Conservation (phyloP, 176 grass and related monocot genomes). For the Cenchrus americanus region DNA sequence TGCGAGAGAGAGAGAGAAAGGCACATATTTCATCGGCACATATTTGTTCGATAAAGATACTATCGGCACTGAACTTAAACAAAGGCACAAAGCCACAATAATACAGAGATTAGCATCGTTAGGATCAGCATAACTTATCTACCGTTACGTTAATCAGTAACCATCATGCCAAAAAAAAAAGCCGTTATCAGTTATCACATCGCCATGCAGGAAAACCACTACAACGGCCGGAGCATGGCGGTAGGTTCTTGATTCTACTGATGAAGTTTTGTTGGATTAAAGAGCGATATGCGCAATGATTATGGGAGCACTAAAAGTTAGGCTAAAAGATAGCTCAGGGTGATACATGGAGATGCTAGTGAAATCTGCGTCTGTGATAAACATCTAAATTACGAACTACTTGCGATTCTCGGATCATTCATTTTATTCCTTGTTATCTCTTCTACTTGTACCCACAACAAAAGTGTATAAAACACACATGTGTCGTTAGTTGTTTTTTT, state of each 20-base stretch:
- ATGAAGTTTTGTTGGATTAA: not conserved
- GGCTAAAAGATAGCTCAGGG: constrained; percentile 15
- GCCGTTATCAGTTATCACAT: not conserved
- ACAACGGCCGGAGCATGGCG: not conserved
- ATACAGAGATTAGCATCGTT: not conserved
- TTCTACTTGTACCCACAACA: not conserved
- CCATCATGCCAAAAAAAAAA: not conserved
- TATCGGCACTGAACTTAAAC: not conserved
- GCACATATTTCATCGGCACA: too few species aligned
- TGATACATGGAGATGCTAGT: not conserved
- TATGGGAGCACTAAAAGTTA: constrained; percentile 28
- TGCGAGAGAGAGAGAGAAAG: too few species aligned
- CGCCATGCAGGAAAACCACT: constrained; percentile 23
- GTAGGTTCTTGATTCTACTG: not conserved
- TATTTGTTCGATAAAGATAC: not conserved
- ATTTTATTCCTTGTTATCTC: not conserved
- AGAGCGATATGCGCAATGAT: constrained; percentile 24
- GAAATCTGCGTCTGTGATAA: not conserved
- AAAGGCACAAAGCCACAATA: not conserved
- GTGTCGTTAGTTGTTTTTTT: not conserved
- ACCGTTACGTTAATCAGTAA: not conserved
- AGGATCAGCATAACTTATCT: not conserved
- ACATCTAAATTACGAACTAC: not conserved
- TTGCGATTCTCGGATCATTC: not conserved
- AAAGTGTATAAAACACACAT: too few species aligned